Conservation (phyloP, 2,329 filamentous ascomycete genomes). For the Incumbomyces lentus region DNA sequence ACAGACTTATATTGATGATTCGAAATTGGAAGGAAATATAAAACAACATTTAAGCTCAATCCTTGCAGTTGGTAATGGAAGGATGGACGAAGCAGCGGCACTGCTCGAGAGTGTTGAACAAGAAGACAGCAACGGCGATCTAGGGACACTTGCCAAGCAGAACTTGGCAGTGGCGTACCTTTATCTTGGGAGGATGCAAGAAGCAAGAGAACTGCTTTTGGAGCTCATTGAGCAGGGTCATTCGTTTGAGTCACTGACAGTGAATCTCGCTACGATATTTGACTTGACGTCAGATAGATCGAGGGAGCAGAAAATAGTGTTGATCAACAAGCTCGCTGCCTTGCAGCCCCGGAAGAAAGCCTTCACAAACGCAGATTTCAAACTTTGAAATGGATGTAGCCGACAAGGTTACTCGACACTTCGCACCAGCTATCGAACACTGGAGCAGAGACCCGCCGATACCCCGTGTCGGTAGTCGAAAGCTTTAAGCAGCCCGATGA, state of each 20-base stretch:
- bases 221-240: conserved; percentile 50
- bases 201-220: conserved; percentile 60
- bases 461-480: conserved; percentile 72
- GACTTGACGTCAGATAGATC: conserved; percentile 79
- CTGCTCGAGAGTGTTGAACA: conserved; percentile 4
- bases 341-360: conserved; percentile 55
- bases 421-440: not conserved
- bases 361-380: conserved; percentile 63
- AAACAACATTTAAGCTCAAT: conserved; percentile 50
- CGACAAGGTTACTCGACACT: not conserved
- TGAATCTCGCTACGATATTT: conserved; percentile 85
- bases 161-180: conserved; percentile 77
- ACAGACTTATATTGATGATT: conserved; percentile 39
- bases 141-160: conserved; percentile 59
- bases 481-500: conserved; percentile 69
- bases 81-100: conserved; percentile 53
- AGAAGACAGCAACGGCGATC: conserved; percentile 16
- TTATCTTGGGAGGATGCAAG: conserved; percentile 65
- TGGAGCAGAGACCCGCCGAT: conserved; percentile 12
- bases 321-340: conserved; percentile 60
- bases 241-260: conserved; percentile 69
- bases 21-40: conserved; percentile 30
- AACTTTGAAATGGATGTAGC: conserved; percentile 43
- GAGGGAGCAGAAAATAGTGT: conserved; percentile 54
- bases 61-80: conserved; percentile 66